Percentiles rank a stretch among this genome's conserved stretches.
Evolutionary conservation across 257 asterid species (phyloP).

Genomic region (Petunia secreta): DNA sequence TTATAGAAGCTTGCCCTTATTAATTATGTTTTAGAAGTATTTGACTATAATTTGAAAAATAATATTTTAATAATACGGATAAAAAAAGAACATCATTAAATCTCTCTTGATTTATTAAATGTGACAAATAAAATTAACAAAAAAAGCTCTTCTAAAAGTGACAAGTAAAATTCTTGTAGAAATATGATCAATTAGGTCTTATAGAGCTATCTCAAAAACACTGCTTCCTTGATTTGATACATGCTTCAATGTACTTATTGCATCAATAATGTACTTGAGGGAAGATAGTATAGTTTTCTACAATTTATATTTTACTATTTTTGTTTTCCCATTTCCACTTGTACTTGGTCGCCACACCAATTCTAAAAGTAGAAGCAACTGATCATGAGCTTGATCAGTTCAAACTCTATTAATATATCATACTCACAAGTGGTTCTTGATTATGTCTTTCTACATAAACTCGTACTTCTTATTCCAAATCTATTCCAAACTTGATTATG

Average conservation of each 20-base stretch:
- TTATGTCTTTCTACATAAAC: background rate
- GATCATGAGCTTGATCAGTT: constrained; percentile 3
- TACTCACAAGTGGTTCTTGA: background rate
- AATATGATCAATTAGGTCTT: no score
- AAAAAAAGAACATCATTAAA: no score
- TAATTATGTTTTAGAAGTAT: no score
- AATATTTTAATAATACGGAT: no score
- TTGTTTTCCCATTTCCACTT: background rate
- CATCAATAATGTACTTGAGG: background rate
- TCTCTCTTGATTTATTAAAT: no score
- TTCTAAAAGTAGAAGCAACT: constrained; percentile 10
- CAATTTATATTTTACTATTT: constrained; percentile 6
- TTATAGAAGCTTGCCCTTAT: no score
- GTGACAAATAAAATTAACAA: no score
- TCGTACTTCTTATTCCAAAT: background rate
- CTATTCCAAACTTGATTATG: no score
- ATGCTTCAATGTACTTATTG: background rate
- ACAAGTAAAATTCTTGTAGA: no score
- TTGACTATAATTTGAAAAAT: no score
- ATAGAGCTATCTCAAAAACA: no score
- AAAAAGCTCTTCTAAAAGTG: no score
- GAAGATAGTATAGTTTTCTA: background rate
- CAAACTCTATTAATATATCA: background rate
- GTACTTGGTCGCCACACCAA: background rate
- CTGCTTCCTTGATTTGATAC: background rate